Base-by-base conservation (phyloP, 2,329 filamentous ascomycete genomes). In the Ceratocystis ficicola region DNA sequence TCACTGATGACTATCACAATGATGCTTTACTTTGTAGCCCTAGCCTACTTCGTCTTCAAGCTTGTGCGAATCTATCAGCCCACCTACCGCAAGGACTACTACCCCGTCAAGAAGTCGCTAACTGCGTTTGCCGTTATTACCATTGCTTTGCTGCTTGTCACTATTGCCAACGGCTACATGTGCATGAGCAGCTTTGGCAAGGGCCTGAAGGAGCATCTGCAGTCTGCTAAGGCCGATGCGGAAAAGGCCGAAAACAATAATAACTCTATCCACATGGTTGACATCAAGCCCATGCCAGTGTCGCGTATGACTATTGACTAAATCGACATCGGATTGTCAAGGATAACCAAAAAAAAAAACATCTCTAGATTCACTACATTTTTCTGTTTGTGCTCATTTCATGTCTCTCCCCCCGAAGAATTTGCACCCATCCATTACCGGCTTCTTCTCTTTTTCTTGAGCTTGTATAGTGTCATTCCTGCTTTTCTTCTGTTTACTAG, bases 11-110 rank as follows among this genome's bases (percentile, higher is more conserved):
- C 86, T 65, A 72, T 79, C 70, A 85, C 90, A 73, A 93, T 97
- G 71, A 78, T 92, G 64, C 82, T 96, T 66, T 96, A 95, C 77
- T 86, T 96, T 70, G 90, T 88, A 69, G 93, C 86, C 48, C 83
- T 97, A 70, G 90, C 86, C 66, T 99, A 97, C 79, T 99, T 99
- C 80, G 83, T 96, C 73, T 99, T 96, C 84, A 99, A 99, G 81
- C 85, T 99, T 65, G 88, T 94, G 68, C 89, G 94, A 74, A 99
- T 99, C 85, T 99, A 95, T 76, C 85, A 88, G 70, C 78, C 83
- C 10, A 74, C 74, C 55, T 83, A 84, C 70, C 74, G 73, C 63
- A 65, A 74, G 1, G 80, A 84, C 69, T 99, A 97, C 77, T 74
- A 80, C 63, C 87, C 93, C 3, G 93, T 94, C 46, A 84, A 87